Evolutionary conservation across 805 yeast species (phyloP), one percentile per base, ranked within the genome.

Genomic region (Saccharomycopsis fodiens): DNA sequence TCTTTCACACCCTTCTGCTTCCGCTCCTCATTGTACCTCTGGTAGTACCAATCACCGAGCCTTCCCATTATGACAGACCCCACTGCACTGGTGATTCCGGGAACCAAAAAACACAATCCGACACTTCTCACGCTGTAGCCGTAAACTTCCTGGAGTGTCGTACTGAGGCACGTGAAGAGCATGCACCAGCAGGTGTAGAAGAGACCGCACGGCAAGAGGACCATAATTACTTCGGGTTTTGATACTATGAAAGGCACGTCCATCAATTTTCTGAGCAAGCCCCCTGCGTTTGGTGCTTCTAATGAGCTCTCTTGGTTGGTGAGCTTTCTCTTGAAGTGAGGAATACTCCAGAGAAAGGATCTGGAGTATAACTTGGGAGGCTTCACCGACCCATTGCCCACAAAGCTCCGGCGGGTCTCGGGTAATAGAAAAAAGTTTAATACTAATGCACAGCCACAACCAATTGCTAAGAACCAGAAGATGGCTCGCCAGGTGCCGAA

Each of bases 71-170:
- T 30, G 0, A 85, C 52, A 0, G 89, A 75, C 19, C 89, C 86
- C 0, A 68, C 31, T 12, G 83, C 58, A 3, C 86, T 75, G 8
- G 82, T 82, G 0, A 75, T 53, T 15, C 96, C 96, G 17, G 81
- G 77, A 2, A 94, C 82, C 35, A 87, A 66, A 55, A 78, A 87
- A 46, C 86, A 76, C n/a, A 78, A 61, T 2, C 95, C 95, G 36
- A 85, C 74, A 38, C 76, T 68, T 36, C 76, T 63, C 1, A 79
- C 72, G 1, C 70, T 53, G 49, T 77, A 73, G 25, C 68, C 61
- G 53, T 85, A 85, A 3, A 64, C 51, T 10, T 59, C 59, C 22
- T 74, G 64, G 30, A 86, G 60, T n/a, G 68, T 64, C 0, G 81
- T 73, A 0, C 88, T 70, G 48, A 83, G 60, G 0, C 86, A 72